Percentiles rank a stretch among this genome's conserved stretches.
These are phyloP conservation scores for Pyropia yezoensis DNA, from an alignment of 23 red algal species.

Conservation along the genomic window DNA sequence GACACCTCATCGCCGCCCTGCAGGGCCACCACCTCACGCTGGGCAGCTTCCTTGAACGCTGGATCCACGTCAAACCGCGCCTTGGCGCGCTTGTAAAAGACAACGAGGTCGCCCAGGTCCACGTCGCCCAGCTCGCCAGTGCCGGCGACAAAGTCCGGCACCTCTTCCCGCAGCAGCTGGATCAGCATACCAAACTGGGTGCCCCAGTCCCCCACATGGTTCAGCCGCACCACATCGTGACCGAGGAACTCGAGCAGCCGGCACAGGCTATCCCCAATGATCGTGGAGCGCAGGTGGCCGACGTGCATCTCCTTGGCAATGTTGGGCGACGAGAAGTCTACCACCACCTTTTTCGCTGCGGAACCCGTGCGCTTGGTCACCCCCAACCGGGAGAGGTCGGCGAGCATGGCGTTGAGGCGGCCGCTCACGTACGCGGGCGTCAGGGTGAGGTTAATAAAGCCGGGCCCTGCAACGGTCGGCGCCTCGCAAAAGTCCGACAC, in stretches of 20 bases:
- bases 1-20: constrained; percentile 80
- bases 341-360: constrained; percentile 53
- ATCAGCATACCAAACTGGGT: constrained; percentile 99
- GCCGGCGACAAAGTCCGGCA: constrained; percentile 50
- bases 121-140: constrained; percentile 23
- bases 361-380: constrained; percentile 18
- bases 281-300: constrained; percentile 95
- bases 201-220: constrained; percentile 98
- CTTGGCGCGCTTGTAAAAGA: constrained; percentile 91
- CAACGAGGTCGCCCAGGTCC: constrained; percentile 88
- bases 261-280: constrained; percentile 89
- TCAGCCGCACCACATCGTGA: constrained; percentile 81
- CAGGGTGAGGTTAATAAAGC: constrained; percentile 93
- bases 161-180: constrained; percentile 66
- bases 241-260: constrained; percentile 95
- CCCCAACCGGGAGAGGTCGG: constrained; percentile 49
- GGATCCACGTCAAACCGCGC: constrained; percentile 79
- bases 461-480: constrained; percentile 76
- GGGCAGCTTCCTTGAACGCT: constrained; percentile 76
- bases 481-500: constrained; percentile 56
- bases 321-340: constrained; percentile 97
- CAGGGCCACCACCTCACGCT: constrained; percentile 75
- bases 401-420: constrained; percentile 41
- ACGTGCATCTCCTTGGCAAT: constrained; percentile 99
- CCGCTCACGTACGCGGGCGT: constrained; percentile 58